Evolutionary conservation across 1,284 basidiomycete genomes (phyloP).

Genomic region (Porodaedalea pini): DNA sequence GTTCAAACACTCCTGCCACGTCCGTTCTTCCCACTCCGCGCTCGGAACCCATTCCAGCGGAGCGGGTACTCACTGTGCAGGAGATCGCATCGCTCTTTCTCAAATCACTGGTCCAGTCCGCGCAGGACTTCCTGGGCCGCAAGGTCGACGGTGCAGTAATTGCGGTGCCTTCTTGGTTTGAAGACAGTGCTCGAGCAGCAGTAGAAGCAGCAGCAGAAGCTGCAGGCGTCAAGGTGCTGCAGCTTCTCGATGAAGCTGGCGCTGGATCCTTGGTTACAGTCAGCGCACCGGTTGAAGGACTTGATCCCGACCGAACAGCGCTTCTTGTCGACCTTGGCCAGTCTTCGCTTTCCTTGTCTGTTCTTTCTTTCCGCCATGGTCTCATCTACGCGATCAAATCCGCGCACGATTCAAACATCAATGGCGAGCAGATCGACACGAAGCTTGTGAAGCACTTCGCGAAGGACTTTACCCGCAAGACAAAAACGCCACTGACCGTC

Average conservation of each 20-base stretch:
- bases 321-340: slow-evolving; percentile 71
- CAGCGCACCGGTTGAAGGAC: slow-evolving; percentile 39
- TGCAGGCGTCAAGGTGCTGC: slow-evolving; percentile 81
- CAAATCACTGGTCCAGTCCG: slow-evolving; percentile 79
- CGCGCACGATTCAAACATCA: slow-evolving; percentile 44
- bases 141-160: slow-evolving; percentile 82
- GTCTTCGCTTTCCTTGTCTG: slow-evolving; percentile 56
- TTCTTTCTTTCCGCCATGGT: slow-evolving; percentile 66
- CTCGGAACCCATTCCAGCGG: slow-evolving; percentile 73
- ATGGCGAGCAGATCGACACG: slow-evolving; percentile 71
- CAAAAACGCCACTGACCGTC: slow-evolving; percentile 71
- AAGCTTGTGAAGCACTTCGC: slow-evolving; percentile 89
- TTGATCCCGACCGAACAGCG: slow-evolving; percentile 57
- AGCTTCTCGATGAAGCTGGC: slow-evolving; percentile 82
- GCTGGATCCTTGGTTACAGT: slow-evolving; percentile 67
- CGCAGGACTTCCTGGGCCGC: slow-evolving; percentile 90
- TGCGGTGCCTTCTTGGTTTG: slow-evolving; percentile 77
- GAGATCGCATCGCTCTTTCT: slow-evolving; percentile 89
- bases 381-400: slow-evolving; percentile 56
- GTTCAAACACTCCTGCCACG: slow-evolving; percentile 59
- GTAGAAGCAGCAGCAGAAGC: slow-evolving; percentile 73
- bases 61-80: slow-evolving; percentile 77
- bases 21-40: slow-evolving; percentile 72
- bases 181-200: slow-evolving; percentile 65
- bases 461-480: slow-evolving; percentile 98